These are phyloP conservation scores for Lathyrus oleraceus DNA, from an alignment of 306 rosid genomes.

Conservation along the genomic window DNA sequence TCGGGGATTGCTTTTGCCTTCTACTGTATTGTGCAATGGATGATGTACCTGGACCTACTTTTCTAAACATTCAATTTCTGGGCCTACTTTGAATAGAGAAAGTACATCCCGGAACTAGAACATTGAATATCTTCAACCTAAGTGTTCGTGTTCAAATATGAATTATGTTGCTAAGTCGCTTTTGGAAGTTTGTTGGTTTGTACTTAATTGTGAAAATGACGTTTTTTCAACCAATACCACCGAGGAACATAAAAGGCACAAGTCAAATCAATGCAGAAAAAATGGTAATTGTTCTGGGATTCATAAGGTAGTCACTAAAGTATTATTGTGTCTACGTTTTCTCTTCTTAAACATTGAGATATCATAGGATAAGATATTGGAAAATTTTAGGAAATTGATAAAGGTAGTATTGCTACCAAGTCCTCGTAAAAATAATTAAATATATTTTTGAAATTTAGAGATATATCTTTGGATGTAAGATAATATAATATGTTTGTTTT, in stretches of 20 bases:
- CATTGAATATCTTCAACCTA: constrained; percentile 3
- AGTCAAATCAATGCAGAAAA: constrained; percentile 29
- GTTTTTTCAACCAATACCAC: constrained; percentile 2
- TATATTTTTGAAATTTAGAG: no score
- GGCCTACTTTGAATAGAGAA: neutral
- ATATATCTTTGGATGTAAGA: no score
- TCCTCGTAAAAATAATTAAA: no score
- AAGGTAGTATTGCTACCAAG: no score
- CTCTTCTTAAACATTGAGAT: neutral
- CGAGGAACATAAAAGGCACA: neutral
- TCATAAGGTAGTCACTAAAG: neutral
- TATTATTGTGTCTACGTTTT: neutral
- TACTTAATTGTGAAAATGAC: neutral
- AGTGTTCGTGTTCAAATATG: constrained; percentile 13
- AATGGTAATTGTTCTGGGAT: constrained; percentile 12
- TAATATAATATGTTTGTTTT: no score
- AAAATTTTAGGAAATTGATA: no score
- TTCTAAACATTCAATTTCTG: neutral
- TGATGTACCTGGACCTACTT: neutral
- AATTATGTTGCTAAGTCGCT: constrained; percentile 3
- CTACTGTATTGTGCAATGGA: neutral
- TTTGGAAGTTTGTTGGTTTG: neutral
- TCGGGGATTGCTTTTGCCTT: neutral
- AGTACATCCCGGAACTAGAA: neutral
- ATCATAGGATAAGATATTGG: no score